Conservation (phyloP, 768 basidiomycete species). For the Mycena galericulata region DNA sequence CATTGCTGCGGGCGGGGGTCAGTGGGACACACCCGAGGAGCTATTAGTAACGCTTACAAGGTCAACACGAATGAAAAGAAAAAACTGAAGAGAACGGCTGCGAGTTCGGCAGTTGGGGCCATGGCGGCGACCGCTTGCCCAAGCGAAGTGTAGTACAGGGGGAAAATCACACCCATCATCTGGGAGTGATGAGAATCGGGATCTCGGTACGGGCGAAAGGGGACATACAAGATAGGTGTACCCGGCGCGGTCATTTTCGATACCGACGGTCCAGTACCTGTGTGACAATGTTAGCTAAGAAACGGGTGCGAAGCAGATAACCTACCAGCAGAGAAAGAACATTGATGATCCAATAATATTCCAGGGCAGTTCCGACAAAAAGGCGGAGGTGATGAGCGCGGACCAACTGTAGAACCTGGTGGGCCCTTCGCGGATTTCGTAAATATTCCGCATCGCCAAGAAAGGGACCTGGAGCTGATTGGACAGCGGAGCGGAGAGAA, state of each 20-base stretch:
- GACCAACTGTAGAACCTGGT: conserved; percentile 77
- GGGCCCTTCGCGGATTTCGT: conserved; percentile 76
- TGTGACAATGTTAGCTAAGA: neutral
- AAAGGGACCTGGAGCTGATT: conserved; percentile 75
- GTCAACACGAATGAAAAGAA: conserved; percentile 73
- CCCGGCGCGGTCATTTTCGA: conserved; percentile 62
- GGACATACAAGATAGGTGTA: conserved; percentile 61
- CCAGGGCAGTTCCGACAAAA: conserved; percentile 71
- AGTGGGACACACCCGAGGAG: neutral
- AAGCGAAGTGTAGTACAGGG: too few species aligned
- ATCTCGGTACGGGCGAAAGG: neutral
- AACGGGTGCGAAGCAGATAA: too few species aligned
- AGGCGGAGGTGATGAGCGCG: conserved; percentile 64
- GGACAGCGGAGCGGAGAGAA: conserved; percentile 64
- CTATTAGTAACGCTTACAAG: conserved; percentile 55
- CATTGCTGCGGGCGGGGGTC: conserved; percentile 54
- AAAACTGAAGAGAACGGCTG: conserved; percentile 67
- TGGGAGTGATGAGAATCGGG: too few species aligned
- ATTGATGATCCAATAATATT: conserved; percentile 68
- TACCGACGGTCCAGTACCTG: conserved; percentile 74
- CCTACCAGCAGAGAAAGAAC: conserved; percentile 70
- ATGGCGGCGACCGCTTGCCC: too few species aligned
- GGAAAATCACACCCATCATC: too few species aligned
- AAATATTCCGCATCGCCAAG: conserved; percentile 68
- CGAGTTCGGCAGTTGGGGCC: conserved; percentile 40